Base-by-base conservation (phyloP, 2,329 filamentous ascomycete species). In the Fusarium denticulatum region DNA sequence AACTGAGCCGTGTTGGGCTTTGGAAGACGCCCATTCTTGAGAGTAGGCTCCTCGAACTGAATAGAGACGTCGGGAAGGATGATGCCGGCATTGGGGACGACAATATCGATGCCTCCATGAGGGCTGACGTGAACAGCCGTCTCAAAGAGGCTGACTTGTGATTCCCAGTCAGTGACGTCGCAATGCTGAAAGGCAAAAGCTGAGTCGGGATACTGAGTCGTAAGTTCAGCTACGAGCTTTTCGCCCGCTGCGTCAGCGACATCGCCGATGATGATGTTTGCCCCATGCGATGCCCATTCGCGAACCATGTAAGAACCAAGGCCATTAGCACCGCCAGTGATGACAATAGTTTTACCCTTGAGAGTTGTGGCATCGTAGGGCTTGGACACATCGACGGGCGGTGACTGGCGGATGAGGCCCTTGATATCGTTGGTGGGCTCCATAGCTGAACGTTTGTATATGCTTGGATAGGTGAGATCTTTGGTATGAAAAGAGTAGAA, bases 81-180 rank as follows among this genome's bases (percentile, higher is more conserved):
- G 72, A 93, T 88, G 52, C 91, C 92, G 0, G 91, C 91, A 77
- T 92, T 92, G 69, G 91, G 90, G 50, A 93, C 89, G 9, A 92
- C 90, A 26, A 86, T 83, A 79, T 93, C 90, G 70, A 93, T 86
- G 18, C 86, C 86, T 22, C 86, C 85, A 57, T 87, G 84, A 1
- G 86, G 85, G 67, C 88, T 90, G 61, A 88, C 81, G 59, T 83
- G 82, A 42, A 85, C 82, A 7, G 90, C 90, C 60, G 86, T 81
- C 49, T 88, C 87, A 84, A 93, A 94, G 60, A 93, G 84, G 34
- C 85, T 82, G 50, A 90, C 88, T 77, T 93, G 91, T 11, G 87
- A 88, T 47, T 89, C 82, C 90, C 90, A 93, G 71, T 87, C 84
- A 4, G 88, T 89, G 15, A 93, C 91, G 81, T 93, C 88, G 83